phyloP scores from a whole-genome alignment of 352 stramenopile species.

The Phytopythium mirpurense region DNA sequence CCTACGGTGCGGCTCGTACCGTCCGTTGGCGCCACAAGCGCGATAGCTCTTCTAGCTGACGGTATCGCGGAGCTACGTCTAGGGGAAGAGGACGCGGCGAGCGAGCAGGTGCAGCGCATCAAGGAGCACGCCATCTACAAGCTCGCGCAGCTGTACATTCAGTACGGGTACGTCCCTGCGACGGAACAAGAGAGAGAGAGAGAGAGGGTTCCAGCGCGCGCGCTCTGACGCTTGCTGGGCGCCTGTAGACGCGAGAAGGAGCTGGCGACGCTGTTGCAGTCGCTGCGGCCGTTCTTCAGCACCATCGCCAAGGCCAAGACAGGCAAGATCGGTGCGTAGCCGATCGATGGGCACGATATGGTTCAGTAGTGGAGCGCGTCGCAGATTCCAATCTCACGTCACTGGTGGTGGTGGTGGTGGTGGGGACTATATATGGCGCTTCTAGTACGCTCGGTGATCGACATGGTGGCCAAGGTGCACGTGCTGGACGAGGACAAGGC shows the following conservation, averaged over 20 bases:
- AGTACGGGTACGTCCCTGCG: slow-evolving; percentile 50
- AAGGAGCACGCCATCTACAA: slow-evolving; percentile 97
- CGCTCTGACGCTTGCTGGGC: background rate
- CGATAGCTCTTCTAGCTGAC: too few relatives aligned
- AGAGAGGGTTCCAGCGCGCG: too few relatives aligned
- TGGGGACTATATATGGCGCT: too few relatives aligned
- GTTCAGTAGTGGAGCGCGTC: too few relatives aligned
- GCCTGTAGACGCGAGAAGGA: slow-evolving; percentile 70
- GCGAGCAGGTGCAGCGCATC: slow-evolving; percentile 82
- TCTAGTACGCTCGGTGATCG: slow-evolving; percentile 94
- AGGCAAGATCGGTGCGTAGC: slow-evolving; percentile 92
- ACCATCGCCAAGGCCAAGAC: slow-evolving; percentile 97
- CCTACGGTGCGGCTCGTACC: slow-evolving; percentile 49
- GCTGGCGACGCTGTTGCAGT: slow-evolving; percentile 80
- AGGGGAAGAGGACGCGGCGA: slow-evolving; percentile 51
- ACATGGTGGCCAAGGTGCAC: slow-evolving; percentile 94
- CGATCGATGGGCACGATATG: too few relatives aligned
- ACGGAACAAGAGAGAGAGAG: background rate
- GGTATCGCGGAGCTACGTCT: too few relatives aligned
- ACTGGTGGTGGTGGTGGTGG: too few relatives aligned
- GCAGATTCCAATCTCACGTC: too few relatives aligned
- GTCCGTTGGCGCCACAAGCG: too few relatives aligned
- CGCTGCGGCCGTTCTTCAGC: slow-evolving; percentile 92
- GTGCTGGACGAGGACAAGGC: slow-evolving; percentile 86
- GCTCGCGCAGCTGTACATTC: slow-evolving; percentile 90